Conservation (phyloP, 169 alveolate species). For the Blepharisma undulans region DNA sequence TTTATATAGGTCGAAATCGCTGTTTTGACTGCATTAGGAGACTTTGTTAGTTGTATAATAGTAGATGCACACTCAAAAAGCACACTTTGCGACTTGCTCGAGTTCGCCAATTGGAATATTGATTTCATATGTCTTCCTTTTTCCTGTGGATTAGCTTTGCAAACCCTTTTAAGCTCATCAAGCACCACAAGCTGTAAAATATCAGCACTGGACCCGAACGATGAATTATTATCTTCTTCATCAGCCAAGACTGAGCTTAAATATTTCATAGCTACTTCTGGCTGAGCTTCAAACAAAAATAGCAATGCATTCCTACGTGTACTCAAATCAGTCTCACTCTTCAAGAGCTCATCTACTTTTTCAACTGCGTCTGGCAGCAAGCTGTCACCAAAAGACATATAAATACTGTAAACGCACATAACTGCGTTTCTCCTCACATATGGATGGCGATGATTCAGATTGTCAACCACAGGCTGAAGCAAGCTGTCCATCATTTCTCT, state of each 20-base stretch:
- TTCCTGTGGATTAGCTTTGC: conserved; percentile 84
- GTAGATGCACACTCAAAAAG: conserved; percentile 88
- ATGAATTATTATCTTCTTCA: conserved; percentile 65
- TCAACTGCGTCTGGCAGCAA: conserved; percentile 88
- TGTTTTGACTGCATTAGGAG: conserved; percentile 81
- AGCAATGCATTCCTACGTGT: conserved; percentile 92
- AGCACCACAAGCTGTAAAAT: conserved; percentile 86
- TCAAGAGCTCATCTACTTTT: conserved; percentile 79
- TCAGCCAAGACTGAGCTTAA: conserved; percentile 68
- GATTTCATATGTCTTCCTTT: conserved; percentile 77
- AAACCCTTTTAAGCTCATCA: conserved; percentile 85
- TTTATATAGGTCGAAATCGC: conserved; percentile 90
- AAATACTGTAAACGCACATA: conserved; percentile 89
- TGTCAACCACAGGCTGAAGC: conserved; percentile 90
- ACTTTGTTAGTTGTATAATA: conserved; percentile 76
- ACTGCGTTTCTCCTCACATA: conserved; percentile 94
- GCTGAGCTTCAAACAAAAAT: conserved; percentile 85
- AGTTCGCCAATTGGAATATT: conserved; percentile 65
- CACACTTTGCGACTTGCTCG: conserved; percentile 71
- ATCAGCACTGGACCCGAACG: conserved; percentile 78
- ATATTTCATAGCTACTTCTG: conserved; percentile 87
- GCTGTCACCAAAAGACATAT: conserved; percentile 90
- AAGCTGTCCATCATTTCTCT: conserved; percentile 91
- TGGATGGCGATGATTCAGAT: conserved; percentile 90
- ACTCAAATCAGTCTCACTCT: conserved; percentile 89